Base-by-base conservation (phyloP, 768 basidiomycete genomes). In the Amanita rubescens region DNA sequence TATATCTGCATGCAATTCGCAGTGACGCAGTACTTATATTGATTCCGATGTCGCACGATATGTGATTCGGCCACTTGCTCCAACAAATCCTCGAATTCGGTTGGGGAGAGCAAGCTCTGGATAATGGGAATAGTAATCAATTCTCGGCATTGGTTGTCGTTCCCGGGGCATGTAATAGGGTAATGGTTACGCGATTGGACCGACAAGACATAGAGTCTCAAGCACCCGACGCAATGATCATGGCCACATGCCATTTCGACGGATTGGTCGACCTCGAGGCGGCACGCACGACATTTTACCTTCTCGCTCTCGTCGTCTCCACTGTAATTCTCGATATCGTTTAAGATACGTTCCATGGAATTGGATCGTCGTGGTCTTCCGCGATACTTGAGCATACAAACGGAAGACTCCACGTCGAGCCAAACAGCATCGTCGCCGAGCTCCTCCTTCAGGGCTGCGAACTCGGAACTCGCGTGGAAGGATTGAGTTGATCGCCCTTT, bases 1-100 rank as follows among this genome's bases (percentile, higher is more conserved):
- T 90, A 90, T 3, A 87, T 76, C 58, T 85, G 82, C 5, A 69
- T 71, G 62, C 87, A 90, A 61, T 87, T 85, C 0, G 88, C 81
- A 0, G 85, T 87, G 1, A 79, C 81, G 66, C 88, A 90, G 56
- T 82, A 81, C 51, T 76, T 75, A 62, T 81, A 81, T 41, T 81
- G 78, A 34, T 72, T 68, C 0, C 81, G 73, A 47, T 79, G 78
- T 32, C 74, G 63, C 38, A 81, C 78, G 38, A 86, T 66, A 61
- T 87, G 75, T 0, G 70, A 63, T 43, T 68, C 67, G 59, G 85
- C 85, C 0, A 80, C 77, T 0, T 78, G 74, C 24, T 81, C 74
- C n/a, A 79, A 62, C 45, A 89, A 68, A 0, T 69, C 67, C 24
- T 75, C 69, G 59, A 84, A 84, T 6, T 80, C 73, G 0, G 69